Base-by-base conservation (phyloP, 2,329 filamentous ascomycete species). In the Cladophialophora psammophila region DNA sequence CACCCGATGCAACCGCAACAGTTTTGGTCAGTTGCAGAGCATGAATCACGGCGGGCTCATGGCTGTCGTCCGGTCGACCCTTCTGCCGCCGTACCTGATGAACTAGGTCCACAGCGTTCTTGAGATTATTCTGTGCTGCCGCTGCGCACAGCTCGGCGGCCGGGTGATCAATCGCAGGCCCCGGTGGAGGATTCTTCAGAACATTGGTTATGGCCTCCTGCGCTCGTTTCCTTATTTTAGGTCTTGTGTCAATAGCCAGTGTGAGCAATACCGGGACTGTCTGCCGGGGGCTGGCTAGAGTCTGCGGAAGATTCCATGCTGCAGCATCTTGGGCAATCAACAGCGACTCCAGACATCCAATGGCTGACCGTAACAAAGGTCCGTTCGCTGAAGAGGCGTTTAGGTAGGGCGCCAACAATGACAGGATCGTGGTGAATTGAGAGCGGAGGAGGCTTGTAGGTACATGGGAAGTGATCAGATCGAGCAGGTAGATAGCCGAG, bases 121-220 rank as follows among this genome's bases (percentile, higher is more conserved):
- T 87, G 69, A 98, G 82, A 77, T 90, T 93, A 79, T 89, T 88
- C 80, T 97, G 85, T 26, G 93, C 92, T 32, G 91, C 94, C 79
- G 97, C 92, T 18, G 95, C 95, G 80, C 94, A 98, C 89, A 98
- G 94, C 76, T 97, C 94, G 55, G 94, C 91, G 32, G 93, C 95
- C 1, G 95, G 95, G 76, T 99, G 95, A 72, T 99, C 95, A 68
- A 97, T 81, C 3, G 92, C 94, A 1, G 95, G 95, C 71, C 92
- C 97, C 0, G 94, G 94, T 0, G 95, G 95, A 8, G 93, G 92
- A 68, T 89, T 91, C 78, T 90, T 90, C 65, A 99, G 85, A 4
- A 99, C 89, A 70, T 90, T 91, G 61, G 90, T 89, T 72, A 99
- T 80, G 2, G 94, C 93, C 76, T 98, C 94, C 78, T 96, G 92